Evolutionary conservation across 179 eudicot genomes (phyloP).

Genomic region (Carnegiea gigantea): DNA sequence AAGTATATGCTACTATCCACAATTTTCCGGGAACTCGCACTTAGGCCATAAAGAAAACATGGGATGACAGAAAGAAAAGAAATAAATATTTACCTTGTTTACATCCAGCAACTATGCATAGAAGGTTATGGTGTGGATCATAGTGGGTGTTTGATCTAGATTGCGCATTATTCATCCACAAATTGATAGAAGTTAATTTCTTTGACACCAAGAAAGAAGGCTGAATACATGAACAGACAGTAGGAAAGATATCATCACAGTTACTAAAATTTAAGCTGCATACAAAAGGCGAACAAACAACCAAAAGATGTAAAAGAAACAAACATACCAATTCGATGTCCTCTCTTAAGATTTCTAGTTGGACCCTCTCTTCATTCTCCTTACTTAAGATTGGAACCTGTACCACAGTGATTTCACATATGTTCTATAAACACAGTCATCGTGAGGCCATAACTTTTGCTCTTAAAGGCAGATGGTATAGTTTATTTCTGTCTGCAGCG

Average conservation of each 20-base stretch:
- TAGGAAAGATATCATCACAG: neutral
- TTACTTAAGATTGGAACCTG: conserved; percentile 72
- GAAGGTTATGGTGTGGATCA: conserved; percentile 90
- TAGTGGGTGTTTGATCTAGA: conserved; percentile 92
- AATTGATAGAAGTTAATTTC: conserved; percentile 59
- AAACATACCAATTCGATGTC: conserved; percentile 55
- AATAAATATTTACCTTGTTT: conserved; percentile 55
- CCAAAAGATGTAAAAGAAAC: neutral
- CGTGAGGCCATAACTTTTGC: conserved; percentile 3
- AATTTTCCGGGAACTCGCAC: neutral
- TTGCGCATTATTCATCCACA: conserved; percentile 84
- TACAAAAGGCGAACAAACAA: neutral
- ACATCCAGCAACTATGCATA: conserved; percentile 77
- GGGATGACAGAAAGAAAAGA: neutral
- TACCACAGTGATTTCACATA: conserved; percentile 17
- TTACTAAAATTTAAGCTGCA: conserved; percentile 1
- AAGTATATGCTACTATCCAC: neutral
- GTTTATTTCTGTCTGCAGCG: neutral
- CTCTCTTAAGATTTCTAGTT: conserved; percentile 54
- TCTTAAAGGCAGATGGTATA: neutral
- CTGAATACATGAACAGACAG: conserved; percentile 40
- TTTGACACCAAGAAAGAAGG: conserved; percentile 62
- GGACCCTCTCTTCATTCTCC: conserved; percentile 67
- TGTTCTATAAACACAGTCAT: neutral
- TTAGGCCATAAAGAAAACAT: conserved; percentile 14